Percentiles rank a stretch among this genome's conserved stretches.
Evolutionary conservation across 176 grass and related monocot genomes (phyloP).

Genomic region (Zizania latifolia): DNA sequence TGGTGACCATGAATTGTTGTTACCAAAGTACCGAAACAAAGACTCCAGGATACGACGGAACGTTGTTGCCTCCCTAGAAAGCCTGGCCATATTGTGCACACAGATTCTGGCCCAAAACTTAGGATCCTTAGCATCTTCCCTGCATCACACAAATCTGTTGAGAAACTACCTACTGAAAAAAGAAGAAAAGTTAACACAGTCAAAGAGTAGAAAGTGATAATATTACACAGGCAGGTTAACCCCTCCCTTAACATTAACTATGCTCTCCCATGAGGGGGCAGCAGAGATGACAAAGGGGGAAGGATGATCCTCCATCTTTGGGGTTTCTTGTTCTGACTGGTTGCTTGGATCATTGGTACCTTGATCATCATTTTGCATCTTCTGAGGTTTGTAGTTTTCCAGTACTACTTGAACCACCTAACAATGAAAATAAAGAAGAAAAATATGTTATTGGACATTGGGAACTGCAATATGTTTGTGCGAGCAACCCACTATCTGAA

Average conservation of each 20-base stretch:
- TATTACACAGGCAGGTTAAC: conserved; percentile 64
- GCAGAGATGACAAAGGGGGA: conserved; percentile 49
- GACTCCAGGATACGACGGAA: conserved; percentile 91
- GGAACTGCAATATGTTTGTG: conserved; percentile 10
- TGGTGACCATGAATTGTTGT: conserved; percentile 63
- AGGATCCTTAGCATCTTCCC: conserved; percentile 74
- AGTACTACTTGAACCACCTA: conserved; percentile 85
- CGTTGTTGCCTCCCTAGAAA: conserved; percentile 86
- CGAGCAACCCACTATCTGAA: conserved; percentile 8
- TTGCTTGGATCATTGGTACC: conserved; percentile 24
- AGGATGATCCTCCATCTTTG: conserved; percentile 49
- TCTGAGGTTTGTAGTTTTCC: conserved; percentile 71
- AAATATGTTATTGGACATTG: not conserved
- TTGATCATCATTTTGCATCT: conserved; percentile 40
- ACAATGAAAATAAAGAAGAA: not conserved
- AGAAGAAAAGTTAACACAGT: conserved; percentile 26
- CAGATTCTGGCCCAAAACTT: conserved; percentile 94
- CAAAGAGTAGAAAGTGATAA: conserved; percentile 11
- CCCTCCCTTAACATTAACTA: conserved; percentile 67
- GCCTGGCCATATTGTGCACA: conserved; percentile 90
- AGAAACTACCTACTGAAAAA: conserved; percentile 15
- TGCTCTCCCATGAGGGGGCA: conserved; percentile 66
- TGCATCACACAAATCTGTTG: conserved; percentile 37
- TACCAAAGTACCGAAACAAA: conserved; percentile 83
- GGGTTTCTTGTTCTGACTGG: conserved; percentile 52